Evolutionary conservation across 768 basidiomycete species (phyloP).

Genomic region (Symmetrospora coprosmae): DNA sequence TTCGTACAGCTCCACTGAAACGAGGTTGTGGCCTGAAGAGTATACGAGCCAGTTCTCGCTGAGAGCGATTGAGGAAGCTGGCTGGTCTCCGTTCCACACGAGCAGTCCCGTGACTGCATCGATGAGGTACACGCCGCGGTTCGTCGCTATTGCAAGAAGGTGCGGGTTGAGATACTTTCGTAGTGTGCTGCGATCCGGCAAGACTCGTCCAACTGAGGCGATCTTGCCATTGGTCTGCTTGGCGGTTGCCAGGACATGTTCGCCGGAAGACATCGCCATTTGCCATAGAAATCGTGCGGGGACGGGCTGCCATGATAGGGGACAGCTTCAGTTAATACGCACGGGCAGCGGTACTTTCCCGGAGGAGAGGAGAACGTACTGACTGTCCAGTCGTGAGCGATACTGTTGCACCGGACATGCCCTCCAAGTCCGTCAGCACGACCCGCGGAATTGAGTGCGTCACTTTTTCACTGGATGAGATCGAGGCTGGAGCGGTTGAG

Average conservation of each 20-base stretch:
- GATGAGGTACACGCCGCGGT: conserved; percentile 49
- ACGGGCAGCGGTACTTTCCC: neutral
- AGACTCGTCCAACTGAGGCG: conserved; percentile 67
- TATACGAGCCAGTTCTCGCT: conserved; percentile 90
- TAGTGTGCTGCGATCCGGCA: conserved; percentile 71
- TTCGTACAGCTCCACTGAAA: conserved; percentile 81
- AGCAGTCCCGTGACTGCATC: conserved; percentile 56
- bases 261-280: neutral
- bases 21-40: conserved; percentile 55
- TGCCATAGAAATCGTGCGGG: neutral
- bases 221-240: conserved; percentile 39
- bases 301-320: neutral
- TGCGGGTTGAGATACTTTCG: conserved; percentile 91
- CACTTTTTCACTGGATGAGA: no score
- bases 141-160: conserved; percentile 45
- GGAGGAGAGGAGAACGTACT: no score
- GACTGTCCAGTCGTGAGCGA: no score
- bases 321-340: no score
- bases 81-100: conserved; percentile 29
- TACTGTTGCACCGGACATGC: no score
- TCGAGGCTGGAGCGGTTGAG: no score
- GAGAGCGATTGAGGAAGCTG: conserved; percentile 55
- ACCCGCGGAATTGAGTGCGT: no score
- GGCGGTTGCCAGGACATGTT: neutral
- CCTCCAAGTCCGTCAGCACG: no score